A percentile compares a stretch with the other conserved stretches of the same genome.
Conservation (phyloP, 495 filamentous ascomycete species). For the Podospora conica region DNA sequence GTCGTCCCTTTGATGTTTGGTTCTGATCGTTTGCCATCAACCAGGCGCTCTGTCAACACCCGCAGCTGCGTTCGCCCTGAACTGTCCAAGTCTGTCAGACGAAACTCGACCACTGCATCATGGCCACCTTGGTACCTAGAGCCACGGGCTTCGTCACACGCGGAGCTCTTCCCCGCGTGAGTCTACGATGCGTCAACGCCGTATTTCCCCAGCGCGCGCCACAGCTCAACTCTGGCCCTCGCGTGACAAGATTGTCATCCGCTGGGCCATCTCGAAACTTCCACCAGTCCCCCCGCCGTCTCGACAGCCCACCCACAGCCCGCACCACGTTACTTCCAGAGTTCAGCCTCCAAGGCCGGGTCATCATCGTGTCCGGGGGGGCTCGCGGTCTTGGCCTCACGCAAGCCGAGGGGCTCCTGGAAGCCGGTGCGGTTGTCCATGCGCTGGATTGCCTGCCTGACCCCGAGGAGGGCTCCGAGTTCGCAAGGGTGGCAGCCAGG, state of each 20-base stretch:
- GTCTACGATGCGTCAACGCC: background rate
- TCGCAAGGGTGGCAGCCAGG: constrained; percentile 56
- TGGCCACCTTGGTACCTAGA: background rate
- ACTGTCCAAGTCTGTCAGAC: background rate
- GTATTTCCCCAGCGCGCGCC: background rate
- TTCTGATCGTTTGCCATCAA: background rate
- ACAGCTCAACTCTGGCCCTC: background rate
- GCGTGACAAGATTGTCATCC: background rate
- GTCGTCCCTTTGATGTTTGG: background rate
- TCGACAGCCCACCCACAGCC: background rate
- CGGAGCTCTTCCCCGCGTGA: background rate
- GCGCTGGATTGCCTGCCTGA: constrained; percentile 47
- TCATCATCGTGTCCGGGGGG: constrained; percentile 72
- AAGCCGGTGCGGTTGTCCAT: constrained; percentile 70
- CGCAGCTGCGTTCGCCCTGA: background rate
- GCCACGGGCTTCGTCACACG: background rate
- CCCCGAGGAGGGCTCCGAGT: constrained; percentile 39
- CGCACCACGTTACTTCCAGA: constrained; percentile 52
- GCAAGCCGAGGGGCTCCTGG: constrained; percentile 72
- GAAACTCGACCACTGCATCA: background rate
- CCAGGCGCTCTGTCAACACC: background rate
- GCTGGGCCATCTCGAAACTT: constrained; percentile 5
- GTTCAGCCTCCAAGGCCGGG: constrained; percentile 71
- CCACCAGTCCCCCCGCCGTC: constrained; percentile 8
- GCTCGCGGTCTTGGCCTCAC: constrained; percentile 73